Percentiles rank a stretch among this genome's conserved stretches.
Evolutionary conservation across 202 grass and related monocot species (phyloP).

Genomic region (Dendrocalamus latiflorus): DNA sequence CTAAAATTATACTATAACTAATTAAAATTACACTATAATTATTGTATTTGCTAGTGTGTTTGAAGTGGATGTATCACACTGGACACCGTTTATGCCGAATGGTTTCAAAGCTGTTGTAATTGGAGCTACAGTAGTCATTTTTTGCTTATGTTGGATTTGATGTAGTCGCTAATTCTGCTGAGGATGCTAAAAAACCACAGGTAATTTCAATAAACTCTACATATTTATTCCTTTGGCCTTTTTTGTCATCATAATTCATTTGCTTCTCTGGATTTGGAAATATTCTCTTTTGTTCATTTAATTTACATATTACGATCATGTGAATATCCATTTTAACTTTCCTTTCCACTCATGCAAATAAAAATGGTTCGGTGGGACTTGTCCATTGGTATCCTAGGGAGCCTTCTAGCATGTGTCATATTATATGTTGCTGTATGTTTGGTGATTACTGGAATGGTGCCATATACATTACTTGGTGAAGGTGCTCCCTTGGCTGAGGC

Average conservation of each 20-base stretch:
- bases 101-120: constrained; percentile 87
- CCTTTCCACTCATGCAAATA: not conserved
- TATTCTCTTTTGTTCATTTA: not conserved
- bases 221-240: constrained; percentile 2
- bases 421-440: constrained; percentile 96
- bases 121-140: constrained; percentile 92
- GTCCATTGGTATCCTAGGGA: constrained; percentile 82
- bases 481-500: constrained; percentile 95
- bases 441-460: constrained; percentile 98
- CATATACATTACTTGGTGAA: constrained; percentile 75
- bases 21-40: no score
- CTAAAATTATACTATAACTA: no score
- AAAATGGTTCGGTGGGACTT: constrained; percentile 64
- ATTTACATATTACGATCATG: not conserved
- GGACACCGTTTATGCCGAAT: constrained; percentile 95
- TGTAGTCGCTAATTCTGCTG: constrained; percentile 97
- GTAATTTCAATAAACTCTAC: constrained; percentile 20
- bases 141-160: constrained; percentile 99
- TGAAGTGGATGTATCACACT: constrained; percentile 95
- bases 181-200: constrained; percentile 92
- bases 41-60: constrained; percentile 71
- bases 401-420: constrained; percentile 70
- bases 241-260: not conserved
- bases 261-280: not conserved
- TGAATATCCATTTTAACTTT: constrained; percentile 12